These are phyloP conservation scores for Strobilomyces confusus DNA, from an alignment of 768 basidiomycete species.

Conservation along the genomic window DNA sequence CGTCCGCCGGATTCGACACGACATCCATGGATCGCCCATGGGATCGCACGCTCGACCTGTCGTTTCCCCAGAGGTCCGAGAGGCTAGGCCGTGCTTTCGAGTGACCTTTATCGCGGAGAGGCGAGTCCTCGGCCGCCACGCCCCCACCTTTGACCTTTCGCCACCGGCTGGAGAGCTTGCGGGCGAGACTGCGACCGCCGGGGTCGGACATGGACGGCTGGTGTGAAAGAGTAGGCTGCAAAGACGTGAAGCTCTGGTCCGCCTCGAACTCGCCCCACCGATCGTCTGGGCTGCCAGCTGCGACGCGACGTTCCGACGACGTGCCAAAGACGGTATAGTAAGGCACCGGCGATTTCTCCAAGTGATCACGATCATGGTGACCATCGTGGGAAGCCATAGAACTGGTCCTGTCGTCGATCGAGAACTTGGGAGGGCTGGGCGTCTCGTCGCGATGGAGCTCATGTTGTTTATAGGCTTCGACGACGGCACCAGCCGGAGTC, in stretches of 20 bases:
- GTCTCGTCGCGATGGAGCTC: slow-evolving; percentile 22
- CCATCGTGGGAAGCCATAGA: slow-evolving; percentile 5
- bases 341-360: slow-evolving; percentile 31
- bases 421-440: slow-evolving; percentile 14
- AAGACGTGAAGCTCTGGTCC: neutral
- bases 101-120: slow-evolving; percentile 14
- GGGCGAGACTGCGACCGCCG: slow-evolving; percentile 25
- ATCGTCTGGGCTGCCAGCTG: slow-evolving; percentile 43
- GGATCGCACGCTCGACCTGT: slow-evolving; percentile 5
- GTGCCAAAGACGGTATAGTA: slow-evolving; percentile 57
- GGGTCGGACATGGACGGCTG: slow-evolving; percentile 11
- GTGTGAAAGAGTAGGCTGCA: neutral
- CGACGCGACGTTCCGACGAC: slow-evolving; percentile 40
- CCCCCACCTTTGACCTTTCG: slow-evolving; percentile 19
- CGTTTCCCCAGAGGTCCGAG: slow-evolving; percentile 27
- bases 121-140: slow-evolving; percentile 22
- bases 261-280: slow-evolving; percentile 9
- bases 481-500: slow-evolving; percentile 46
- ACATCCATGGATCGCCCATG: slow-evolving; percentile 20
- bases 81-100: slow-evolving; percentile 31
- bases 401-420: slow-evolving; percentile 26
- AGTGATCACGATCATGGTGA: slow-evolving; percentile 14
- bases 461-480: slow-evolving; percentile 46
- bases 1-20: slow-evolving; percentile 7
- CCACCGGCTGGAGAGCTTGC: slow-evolving; percentile 37